Percentiles rank a stretch among this genome's conserved stretches.
Conservation (phyloP, 2,329 filamentous ascomycete species). For the Capronia coronata region DNA sequence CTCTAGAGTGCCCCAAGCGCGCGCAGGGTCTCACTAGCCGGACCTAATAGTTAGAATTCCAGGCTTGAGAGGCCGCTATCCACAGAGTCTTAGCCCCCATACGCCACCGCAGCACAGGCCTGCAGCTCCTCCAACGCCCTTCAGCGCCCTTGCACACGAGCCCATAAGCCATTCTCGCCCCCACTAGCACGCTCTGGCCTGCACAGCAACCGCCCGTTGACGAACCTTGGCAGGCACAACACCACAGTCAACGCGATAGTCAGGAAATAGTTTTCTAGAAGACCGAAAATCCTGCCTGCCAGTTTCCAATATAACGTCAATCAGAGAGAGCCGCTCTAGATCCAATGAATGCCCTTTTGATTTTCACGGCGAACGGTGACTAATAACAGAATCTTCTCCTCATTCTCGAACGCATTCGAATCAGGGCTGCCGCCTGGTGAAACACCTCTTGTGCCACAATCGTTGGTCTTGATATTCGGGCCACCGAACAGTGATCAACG, state of each 20-base stretch:
- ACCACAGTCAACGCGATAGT: background rate
- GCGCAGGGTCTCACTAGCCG: background rate
- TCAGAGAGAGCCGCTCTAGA: too few species aligned
- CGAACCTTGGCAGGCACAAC: constrained; percentile 6
- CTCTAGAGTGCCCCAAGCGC: background rate
- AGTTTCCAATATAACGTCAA: too few species aligned
- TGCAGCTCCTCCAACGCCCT: background rate
- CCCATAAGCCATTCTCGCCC: background rate
- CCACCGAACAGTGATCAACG: background rate
- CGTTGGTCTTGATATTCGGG: background rate
- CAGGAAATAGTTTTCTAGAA: too few species aligned
- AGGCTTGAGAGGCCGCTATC: background rate
- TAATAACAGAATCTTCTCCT: too few species aligned
- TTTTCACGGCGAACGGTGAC: too few species aligned
- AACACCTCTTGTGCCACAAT: background rate
- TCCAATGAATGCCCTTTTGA: too few species aligned
- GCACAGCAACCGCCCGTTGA: constrained; percentile 7
- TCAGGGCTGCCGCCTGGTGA: background rate
- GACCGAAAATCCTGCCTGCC: too few species aligned
- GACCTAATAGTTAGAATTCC: background rate
- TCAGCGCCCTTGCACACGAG: background rate
- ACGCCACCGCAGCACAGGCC: background rate
- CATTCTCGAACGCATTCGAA: too few species aligned
- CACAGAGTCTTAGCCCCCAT: background rate
- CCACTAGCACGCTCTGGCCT: constrained; percentile 3